Evolutionary conservation across 106 monocot genomes (phyloP), one percentile per base, ranked within the genome.

Genomic region (Agapanthus africanus): DNA sequence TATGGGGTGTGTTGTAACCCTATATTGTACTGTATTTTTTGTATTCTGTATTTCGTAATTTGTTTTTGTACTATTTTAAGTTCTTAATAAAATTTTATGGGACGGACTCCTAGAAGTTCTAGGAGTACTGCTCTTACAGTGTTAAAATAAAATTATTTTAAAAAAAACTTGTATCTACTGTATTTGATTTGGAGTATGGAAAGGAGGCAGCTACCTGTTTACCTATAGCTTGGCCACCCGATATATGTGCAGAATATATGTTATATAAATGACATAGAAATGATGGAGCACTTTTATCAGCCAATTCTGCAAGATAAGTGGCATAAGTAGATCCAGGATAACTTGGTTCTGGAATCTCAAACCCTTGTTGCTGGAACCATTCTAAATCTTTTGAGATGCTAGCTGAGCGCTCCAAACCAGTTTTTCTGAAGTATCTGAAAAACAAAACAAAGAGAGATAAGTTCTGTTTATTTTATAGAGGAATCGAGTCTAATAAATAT

Each of bases 191-290:
- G n/a, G n/a, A n/a, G n/a, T n/a, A n/a, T n/a, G n/a, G n/a, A n/a
- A n/a, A n/a, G n/a, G n/a, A n/a, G n/a, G n/a, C n/a, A 1, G 2
- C 10, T 87, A 99, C 97, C 97, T 92, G 80, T 71, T 74, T 82
- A 33, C 97, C 92, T 31, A 99, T 90, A 9, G 57, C 79, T 52
- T 75, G 78, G 66, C 97, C 92, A 51, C 97, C 97, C 23, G 75
- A 64, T 13, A 80, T 72, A 74, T 92, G 97, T 46, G 87, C 88
- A 76, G 92, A 92, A 59, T 99, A 93, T 11, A 92, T 82, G 73
- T 99, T 99, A 65, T 99, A 99, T 34, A 88, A 79, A 79, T 99
- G 97, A 65, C 87, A 87, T 27, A 99, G 81, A 62, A 99, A 92
- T 4, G 97, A 89, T 34, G 97, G 92, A 15, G 76, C 73, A 76